Evolutionary conservation across 2,329 filamentous ascomycete genomes (phyloP), one percentile per base, ranked within the genome.

Genomic region (Alternaria angustiovoidea): DNA sequence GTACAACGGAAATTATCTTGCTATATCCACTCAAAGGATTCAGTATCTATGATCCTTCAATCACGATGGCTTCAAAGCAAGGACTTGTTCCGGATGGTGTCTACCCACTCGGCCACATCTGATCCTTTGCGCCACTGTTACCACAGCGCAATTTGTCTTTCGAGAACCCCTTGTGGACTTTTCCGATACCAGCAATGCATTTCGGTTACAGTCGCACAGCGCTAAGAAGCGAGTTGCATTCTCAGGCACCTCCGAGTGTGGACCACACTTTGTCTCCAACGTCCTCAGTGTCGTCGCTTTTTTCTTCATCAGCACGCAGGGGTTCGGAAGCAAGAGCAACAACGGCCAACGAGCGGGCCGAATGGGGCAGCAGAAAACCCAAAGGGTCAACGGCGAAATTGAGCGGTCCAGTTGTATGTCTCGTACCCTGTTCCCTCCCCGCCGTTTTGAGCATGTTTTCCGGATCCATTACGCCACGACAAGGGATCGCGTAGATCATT

Each of bases 401-500:
- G 58, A 60, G 57, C 55, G 59, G 52, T 59, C 55, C 53, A 54
- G 62, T 52, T 47, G 61, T 54, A 61, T 54, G 61, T 63, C 58
- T 57, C 54, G 47, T 48, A 38, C 66, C 72, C 70, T 66, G 65
- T 52, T 59, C 65, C 72, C 67, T 67, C 69, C 62, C 54, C 52
- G 55, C 70, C 72, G 63, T 71, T 76, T 75, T 70, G 51, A 75
- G 75, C 51, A 61, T 63, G 60, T 72, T 55, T 62, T 75, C 74
- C 75, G 70, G 61, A 57, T 62, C 55, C 63, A 66, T 68, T 68
- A 68, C 69, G 70, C 72, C 70, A 72, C 67, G 55, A 69, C 74
- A 72, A 67, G 75, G 72, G 60, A 61, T 39, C 53, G 28, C 69
- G 74, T 68, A 75, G 75, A 78, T 78, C 75, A 69, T 72, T 72